Evolutionary conservation across 2,329 filamentous ascomycete genomes (phyloP).

Genomic region (Aspergillus chevalieri): DNA sequence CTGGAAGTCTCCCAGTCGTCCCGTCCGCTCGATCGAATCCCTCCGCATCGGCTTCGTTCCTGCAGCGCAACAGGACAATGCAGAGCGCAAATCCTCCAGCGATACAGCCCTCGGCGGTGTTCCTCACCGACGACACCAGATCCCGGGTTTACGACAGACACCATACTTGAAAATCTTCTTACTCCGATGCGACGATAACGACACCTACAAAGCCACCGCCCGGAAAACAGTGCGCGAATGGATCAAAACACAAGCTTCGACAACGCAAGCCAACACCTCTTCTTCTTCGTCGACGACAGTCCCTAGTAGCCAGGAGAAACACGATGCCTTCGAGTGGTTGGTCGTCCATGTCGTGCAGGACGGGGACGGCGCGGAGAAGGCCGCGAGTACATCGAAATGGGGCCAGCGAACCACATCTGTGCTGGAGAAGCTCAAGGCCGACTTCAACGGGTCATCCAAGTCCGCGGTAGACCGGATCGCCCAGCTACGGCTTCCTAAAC

Average conservation of each 20-base stretch:
- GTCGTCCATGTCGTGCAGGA: slow-evolving; percentile 91
- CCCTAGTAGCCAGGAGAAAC: slow-evolving; percentile 71
- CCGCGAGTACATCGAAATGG: slow-evolving; percentile 63
- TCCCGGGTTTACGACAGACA: slow-evolving; percentile 84
- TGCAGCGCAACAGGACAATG: slow-evolving; percentile 40
- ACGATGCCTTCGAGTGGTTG: slow-evolving; percentile 94
- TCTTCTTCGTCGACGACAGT: slow-evolving; percentile 21
- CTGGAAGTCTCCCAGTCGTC: slow-evolving; percentile 91
- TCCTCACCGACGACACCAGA: slow-evolving; percentile 73
- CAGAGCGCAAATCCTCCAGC: slow-evolving; percentile 30
- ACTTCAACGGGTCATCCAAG: slow-evolving; percentile 79
- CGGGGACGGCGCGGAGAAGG: slow-evolving; percentile 60
- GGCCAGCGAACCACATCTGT: slow-evolving; percentile 73
- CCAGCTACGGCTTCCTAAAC: slow-evolving; percentile 68
- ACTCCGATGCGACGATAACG: slow-evolving; percentile 90
- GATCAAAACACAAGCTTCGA: slow-evolving; percentile 70
- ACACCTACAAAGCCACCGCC: slow-evolving; percentile 77
- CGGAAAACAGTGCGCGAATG: slow-evolving; percentile 80
- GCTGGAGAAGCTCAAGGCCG: slow-evolving; percentile 79
- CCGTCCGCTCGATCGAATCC: slow-evolving; percentile 85
- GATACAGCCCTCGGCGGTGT: slow-evolving; percentile 31
- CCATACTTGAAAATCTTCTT: slow-evolving; percentile 90
- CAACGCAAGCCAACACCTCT: slow-evolving; percentile 35
- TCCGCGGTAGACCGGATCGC: slow-evolving; percentile 68
- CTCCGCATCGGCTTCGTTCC: slow-evolving; percentile 84